A percentile compares a stretch with the other conserved stretches of the same genome.
These are phyloP conservation scores for Trypanosoma theileri DNA, from an alignment of 208 protist species.

Conservation along the genomic window DNA sequence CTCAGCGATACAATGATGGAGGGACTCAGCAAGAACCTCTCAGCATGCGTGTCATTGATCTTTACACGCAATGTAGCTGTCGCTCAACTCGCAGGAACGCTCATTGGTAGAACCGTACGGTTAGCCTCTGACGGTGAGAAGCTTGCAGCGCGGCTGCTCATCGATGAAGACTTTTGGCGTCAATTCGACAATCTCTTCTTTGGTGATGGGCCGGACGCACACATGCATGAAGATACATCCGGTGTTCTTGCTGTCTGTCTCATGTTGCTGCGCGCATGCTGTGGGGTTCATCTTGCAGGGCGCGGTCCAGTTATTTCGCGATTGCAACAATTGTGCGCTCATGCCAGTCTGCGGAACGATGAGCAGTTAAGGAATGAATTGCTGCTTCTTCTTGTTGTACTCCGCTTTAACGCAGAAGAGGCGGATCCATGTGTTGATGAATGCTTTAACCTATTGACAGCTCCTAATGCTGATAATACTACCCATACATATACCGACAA, in stretches of 20 bases:
- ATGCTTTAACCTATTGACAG: slow-evolving; percentile 7
- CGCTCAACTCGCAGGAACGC: background rate
- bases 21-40: slow-evolving; percentile 11
- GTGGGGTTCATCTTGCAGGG: slow-evolving; percentile 3
- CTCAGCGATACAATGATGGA: slow-evolving; percentile 14
- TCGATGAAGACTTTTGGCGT: slow-evolving; percentile 19
- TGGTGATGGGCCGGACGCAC: background rate
- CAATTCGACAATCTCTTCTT: slow-evolving; percentile 9
- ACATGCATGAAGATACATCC: background rate
- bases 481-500: background rate
- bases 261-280: slow-evolving; percentile 14
- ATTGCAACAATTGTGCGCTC: background rate
- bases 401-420: background rate
- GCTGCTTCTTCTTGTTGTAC: slow-evolving; percentile 18
- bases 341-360: background rate
- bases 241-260: slow-evolving; percentile 6
- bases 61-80: slow-evolving; percentile 7
- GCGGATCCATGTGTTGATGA: background rate
- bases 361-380: background rate
- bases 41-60: background rate
- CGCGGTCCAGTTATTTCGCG: slow-evolving; percentile 5
- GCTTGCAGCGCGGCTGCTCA: slow-evolving; percentile 9
- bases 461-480: background rate
- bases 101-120: slow-evolving; percentile 7
- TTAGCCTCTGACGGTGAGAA: slow-evolving; percentile 18